phyloP scores from a whole-genome alignment of 352 stramenopile genomes.

The Globisporangium carolinianum region DNA sequence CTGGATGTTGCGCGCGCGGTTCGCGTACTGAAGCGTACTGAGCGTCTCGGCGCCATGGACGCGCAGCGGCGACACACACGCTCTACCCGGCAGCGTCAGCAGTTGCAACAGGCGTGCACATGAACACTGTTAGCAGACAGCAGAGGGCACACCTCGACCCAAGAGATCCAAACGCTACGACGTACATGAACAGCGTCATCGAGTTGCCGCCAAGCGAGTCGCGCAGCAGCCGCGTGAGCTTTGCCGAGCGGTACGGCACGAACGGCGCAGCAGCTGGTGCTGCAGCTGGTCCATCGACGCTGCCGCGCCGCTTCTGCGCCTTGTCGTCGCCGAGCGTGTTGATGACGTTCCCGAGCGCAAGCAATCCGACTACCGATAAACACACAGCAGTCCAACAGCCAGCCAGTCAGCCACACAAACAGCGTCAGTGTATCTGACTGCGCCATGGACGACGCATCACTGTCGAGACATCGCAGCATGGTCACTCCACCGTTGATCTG shows the following conservation, averaged over 20 bases:
- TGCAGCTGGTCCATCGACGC: slow-evolving; percentile 5
- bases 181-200: slow-evolving; percentile 54
- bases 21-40: slow-evolving; percentile 68
- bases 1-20: slow-evolving; percentile 63
- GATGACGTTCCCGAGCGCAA: slow-evolving; percentile 50
- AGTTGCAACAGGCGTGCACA: background rate
- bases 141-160: background rate
- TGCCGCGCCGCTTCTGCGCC: slow-evolving; percentile 17
- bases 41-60: slow-evolving; percentile 52
- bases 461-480: background rate
- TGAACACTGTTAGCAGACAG: background rate
- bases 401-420: background rate
- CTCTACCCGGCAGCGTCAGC: slow-evolving; percentile 20
- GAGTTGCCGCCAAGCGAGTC: slow-evolving; percentile 52
- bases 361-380: slow-evolving; percentile 24
- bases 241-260: slow-evolving; percentile 44
- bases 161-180: background rate
- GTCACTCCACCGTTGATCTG: slow-evolving; percentile 39
- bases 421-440: no score
- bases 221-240: slow-evolving; percentile 45
- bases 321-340: slow-evolving; percentile 42
- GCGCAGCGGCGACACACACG: slow-evolving; percentile 51
- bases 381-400: background rate
- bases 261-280: slow-evolving; percentile 7
- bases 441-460: no score